These are phyloP conservation scores for Grigorovia transvaalensis DNA, from an alignment of 805 yeast species.

Conservation along the genomic window DNA sequence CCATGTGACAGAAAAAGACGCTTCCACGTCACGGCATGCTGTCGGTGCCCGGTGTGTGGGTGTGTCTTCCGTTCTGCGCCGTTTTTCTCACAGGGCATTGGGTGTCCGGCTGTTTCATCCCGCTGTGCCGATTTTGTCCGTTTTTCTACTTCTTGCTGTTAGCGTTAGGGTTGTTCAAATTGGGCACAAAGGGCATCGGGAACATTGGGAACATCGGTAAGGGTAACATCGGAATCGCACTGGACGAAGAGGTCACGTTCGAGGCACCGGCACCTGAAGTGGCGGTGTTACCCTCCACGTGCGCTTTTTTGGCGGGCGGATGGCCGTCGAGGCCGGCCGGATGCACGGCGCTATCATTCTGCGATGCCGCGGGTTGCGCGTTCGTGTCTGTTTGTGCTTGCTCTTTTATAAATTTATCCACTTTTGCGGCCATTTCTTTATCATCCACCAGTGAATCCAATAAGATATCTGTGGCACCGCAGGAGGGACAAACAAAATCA, in stretches of 20 bases:
- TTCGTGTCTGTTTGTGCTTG: slow-evolving; percentile 9
- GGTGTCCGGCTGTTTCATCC: background rate
- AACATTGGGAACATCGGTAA: slow-evolving; percentile 30
- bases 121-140: too few species aligned
- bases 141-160: background rate
- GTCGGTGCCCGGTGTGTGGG: background rate
- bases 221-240: slow-evolving; percentile 2
- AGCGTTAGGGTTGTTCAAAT: background rate
- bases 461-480: slow-evolving; percentile 61
- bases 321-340: background rate
- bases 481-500: slow-evolving; percentile 87
- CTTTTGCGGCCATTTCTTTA: slow-evolving; percentile 43
- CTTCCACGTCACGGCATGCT: too few species aligned
- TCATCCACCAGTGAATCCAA: slow-evolving; percentile 63
- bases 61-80: too few species aligned
- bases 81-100: background rate
- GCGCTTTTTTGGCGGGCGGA: background rate
- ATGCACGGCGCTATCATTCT: background rate
- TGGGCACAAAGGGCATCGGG: slow-evolving; percentile 18
- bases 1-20: background rate
- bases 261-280: slow-evolving; percentile 3
- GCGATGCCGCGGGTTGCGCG: background rate
- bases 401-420: slow-evolving; percentile 40
- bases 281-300: slow-evolving; percentile 2
- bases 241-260: background rate